phyloP scores from a whole-genome alignment of 306 rosid genomes.

The Prinsepia uniflora region DNA sequence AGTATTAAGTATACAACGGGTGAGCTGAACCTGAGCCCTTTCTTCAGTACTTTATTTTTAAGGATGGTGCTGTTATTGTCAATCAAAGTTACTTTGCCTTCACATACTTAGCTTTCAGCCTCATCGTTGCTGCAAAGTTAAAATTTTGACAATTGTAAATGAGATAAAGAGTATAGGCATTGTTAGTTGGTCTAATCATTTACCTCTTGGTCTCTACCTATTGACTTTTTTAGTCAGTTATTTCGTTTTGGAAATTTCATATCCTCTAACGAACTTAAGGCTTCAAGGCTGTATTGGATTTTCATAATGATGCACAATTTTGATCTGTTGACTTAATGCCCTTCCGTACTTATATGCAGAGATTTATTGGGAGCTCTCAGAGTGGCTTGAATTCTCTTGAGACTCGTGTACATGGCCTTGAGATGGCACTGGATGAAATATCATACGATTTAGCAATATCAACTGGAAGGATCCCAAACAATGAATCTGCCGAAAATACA shows the following conservation, averaged over 20 bases:
- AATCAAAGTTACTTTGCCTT: constrained; percentile 1
- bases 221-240: not conserved
- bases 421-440: constrained; percentile 83
- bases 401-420: constrained; percentile 86
- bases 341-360: constrained; percentile 41
- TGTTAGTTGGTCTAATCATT: not conserved
- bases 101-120: not conserved
- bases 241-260: not conserved
- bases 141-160: not conserved
- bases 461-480: constrained; percentile 51
- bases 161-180: not conserved
- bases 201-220: not conserved
- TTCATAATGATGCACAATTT: not conserved
- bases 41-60: not conserved
- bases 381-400: constrained; percentile 81
- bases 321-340: constrained; percentile 28
- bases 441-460: constrained; percentile 81
- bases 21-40: not conserved
- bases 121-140: not conserved
- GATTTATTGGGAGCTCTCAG: constrained; percentile 92
- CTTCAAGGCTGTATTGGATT: not conserved
- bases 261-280: not conserved
- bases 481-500: constrained; percentile 52
- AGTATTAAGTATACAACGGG: not conserved
- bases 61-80: not conserved